Percentiles rank a stretch among this genome's conserved stretches.
Conservation (phyloP, 805 yeast genomes). For the Clavispora phyllophila region DNA sequence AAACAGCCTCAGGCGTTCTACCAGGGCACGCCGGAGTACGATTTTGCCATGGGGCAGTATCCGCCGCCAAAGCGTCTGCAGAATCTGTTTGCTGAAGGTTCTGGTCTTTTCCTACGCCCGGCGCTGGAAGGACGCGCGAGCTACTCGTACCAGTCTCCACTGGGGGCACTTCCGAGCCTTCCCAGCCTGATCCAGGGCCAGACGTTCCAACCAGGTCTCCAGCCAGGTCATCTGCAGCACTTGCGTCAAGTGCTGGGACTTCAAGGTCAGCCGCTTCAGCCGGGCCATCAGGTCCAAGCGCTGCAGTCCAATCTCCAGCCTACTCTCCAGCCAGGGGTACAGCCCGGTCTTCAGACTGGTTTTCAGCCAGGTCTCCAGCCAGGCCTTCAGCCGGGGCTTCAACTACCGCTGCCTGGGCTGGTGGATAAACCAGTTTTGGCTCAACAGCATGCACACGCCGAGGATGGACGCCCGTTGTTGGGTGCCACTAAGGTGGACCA, state of each 20-base stretch:
- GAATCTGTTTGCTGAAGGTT: neutral
- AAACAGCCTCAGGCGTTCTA: conserved; percentile 6
- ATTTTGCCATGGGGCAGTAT: neutral
- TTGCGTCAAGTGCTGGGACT: too few relatives aligned
- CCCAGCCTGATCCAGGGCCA: neutral
- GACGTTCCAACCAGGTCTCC: neutral
- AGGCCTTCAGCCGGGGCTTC: neutral
- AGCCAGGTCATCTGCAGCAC: neutral
- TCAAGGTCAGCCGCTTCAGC: neutral
- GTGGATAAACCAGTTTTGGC: conserved; percentile 30
- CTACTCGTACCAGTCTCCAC: neutral
- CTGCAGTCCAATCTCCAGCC: neutral
- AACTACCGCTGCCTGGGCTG: neutral
- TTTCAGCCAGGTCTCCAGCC: neutral
- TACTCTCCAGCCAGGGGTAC: neutral
- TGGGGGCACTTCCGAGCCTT: neutral
- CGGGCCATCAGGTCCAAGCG: too few relatives aligned
- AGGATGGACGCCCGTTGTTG: conserved; percentile 63
- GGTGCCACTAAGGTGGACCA: conserved; percentile 92
- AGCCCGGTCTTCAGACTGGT: neutral
- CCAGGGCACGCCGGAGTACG: neutral
- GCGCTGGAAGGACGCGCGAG: neutral
- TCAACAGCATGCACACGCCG: conserved; percentile 43
- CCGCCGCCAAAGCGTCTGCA: neutral
- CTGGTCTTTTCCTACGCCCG: neutral